Evolutionary conservation across 768 basidiomycete species (phyloP), one percentile per base, ranked within the genome.

Genomic region (Myochromella boudieri): DNA sequence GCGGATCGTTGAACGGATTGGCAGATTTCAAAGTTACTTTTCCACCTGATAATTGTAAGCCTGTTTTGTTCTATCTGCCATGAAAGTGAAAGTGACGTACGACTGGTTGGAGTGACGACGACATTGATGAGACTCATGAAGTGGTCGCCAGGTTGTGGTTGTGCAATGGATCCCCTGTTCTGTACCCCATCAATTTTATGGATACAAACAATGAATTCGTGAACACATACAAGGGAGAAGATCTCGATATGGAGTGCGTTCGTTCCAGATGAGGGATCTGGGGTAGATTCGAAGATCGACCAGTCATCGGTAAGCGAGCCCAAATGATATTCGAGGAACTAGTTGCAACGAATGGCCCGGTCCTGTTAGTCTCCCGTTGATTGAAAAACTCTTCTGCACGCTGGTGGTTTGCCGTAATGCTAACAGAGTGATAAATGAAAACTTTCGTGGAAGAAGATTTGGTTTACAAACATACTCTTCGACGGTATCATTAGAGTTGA

Each of bases 1-100:
- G 41, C 1, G 77, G 76, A 24, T 57, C 24, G 34, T 62, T 63
- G 58, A 76, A 76, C 17, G 71, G 60, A 49, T 66, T 55, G 18
- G 61, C 66, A 17, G 72, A 69, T 38, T 60, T 71, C 51, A 75
- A 37, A 6, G 48, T 55, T 8, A 64, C 20, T 8, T 37, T 46
- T 2, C 62, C 62, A 27, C 61, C 60, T 61, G 26, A 2, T 12
- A n/a, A n/a, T n/a, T n/a, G n/a, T n/a, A n/a, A n/a, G n/a, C 37
- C 14, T 24, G 4, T 11, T 3, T 14, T 37, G 25, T 3, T 9
- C n/a, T n/a, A 3, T 8, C 18, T 29, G 6, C n/a, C 11, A 20
- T 31, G 12, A 4, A 28, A 2, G 28, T 14, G 20, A 8, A 27
- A 12, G 18, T n/a, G n/a, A 29, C 49, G 21, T 20, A 50, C 44